Conservation (phyloP, 2,329 filamentous ascomycete genomes). For the Arthrocladium fulminans region DNA sequence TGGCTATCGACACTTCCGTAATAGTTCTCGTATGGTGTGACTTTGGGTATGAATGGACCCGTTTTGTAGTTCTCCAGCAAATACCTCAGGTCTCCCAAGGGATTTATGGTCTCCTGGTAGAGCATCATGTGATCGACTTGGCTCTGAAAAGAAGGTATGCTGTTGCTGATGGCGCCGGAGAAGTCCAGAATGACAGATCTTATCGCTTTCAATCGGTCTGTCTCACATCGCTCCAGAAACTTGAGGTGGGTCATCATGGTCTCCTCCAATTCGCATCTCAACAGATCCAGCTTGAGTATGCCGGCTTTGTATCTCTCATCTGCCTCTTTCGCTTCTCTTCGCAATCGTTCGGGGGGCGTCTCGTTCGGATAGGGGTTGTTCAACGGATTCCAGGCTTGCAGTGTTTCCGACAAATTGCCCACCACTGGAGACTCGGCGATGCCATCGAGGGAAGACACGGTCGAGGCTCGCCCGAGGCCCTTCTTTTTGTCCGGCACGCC, state of each 20-base stretch:
- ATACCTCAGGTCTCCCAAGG: conserved; percentile 79
- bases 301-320: conserved; percentile 88
- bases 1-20: conserved; percentile 97
- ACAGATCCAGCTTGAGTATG: conserved; percentile 76
- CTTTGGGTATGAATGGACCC: conserved; percentile 80
- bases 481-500: conserved; percentile 84
- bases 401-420: conserved; percentile 75
- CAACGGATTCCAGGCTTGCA: conserved; percentile 86
- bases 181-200: conserved; percentile 98
- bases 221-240: conserved; percentile 94
- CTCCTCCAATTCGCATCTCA: conserved; percentile 92
- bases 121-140: conserved; percentile 98
- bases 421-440: conserved; percentile 69
- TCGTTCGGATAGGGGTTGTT: conserved; percentile 90
- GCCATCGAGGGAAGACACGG: conserved; percentile 48
- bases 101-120: conserved; percentile 98
- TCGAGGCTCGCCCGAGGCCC: conserved; percentile 63
- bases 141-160: conserved; percentile 90
- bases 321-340: conserved; percentile 78
- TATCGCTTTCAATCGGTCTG: conserved; percentile 93
- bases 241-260: conserved; percentile 84
- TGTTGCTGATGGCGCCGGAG: conserved; percentile 92
- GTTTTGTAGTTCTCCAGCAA: conserved; percentile 95
- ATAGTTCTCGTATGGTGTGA: conserved; percentile 95
- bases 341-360: conserved; percentile 74